Evolutionary conservation across 495 filamentous ascomycete species (phyloP).

Genomic region (Penicillium steckii): DNA sequence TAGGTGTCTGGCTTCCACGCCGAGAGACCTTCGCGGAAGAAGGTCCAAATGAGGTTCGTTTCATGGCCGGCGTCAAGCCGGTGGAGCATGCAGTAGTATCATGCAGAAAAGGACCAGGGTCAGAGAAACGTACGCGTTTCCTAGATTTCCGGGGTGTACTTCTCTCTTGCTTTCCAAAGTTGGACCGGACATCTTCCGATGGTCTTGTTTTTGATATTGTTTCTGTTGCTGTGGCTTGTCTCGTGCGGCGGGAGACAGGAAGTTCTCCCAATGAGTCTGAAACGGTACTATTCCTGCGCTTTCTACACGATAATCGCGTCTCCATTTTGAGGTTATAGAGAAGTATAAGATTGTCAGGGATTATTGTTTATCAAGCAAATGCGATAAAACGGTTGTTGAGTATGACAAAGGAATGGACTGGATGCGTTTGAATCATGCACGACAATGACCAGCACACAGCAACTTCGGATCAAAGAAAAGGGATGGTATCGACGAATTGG

Average conservation of each 20-base stretch:
- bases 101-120: constrained; percentile 55
- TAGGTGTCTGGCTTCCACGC: constrained; percentile 36
- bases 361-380: constrained; percentile 3
- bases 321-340: constrained; percentile 20
- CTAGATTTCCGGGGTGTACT: constrained; percentile 39
- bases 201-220: neutral
- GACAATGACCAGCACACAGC: neutral
- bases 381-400: neutral
- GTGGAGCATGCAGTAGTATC: constrained; percentile 45
- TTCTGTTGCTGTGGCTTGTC: constrained; percentile 6
- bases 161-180: neutral
- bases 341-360: too few species aligned
- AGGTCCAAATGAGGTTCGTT: constrained; percentile 50
- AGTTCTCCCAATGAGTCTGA: constrained; percentile 16
- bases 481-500: constrained; percentile 5
- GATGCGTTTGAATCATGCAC: too few species aligned
- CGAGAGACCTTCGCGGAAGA: neutral
- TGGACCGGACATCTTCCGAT: neutral
- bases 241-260: constrained; percentile 23
- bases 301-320: constrained; percentile 29
- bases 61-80: constrained; percentile 67
- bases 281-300: constrained; percentile 29
- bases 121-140: constrained; percentile 72
- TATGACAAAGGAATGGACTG: neutral
- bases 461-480: neutral